These are phyloP conservation scores for Paracoccidioides lutzii DNA, from an alignment of 2,329 filamentous ascomycete species.

Conservation along the genomic window DNA sequence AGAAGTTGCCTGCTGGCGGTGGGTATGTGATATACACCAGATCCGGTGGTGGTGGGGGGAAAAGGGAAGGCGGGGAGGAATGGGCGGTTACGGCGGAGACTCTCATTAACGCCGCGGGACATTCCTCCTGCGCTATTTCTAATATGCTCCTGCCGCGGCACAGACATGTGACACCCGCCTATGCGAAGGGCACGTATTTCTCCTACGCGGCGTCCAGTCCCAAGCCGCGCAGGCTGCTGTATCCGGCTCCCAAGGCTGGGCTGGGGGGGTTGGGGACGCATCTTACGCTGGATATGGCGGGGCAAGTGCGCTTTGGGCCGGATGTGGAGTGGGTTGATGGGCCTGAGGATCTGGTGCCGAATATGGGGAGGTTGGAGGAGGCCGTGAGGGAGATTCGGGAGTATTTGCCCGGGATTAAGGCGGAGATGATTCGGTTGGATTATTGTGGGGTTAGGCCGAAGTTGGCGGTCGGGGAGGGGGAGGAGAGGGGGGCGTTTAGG, in stretches of 20 bases:
- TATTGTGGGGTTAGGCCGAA: conserved; percentile 92
- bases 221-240: conserved; percentile 60
- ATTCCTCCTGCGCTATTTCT: conserved; percentile 60
- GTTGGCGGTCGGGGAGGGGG: conserved; percentile 46
- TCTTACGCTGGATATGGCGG: conserved; percentile 76
- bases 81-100: conserved; percentile 57
- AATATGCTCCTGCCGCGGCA: conserved; percentile 58
- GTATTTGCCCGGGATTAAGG: conserved; percentile 66
- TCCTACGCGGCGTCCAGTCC: conserved; percentile 57
- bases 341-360: conserved; percentile 57
- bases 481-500: conserved; percentile 20
- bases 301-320: conserved; percentile 78
- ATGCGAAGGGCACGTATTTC: conserved; percentile 94
- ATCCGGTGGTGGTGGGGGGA: conserved; percentile 24
- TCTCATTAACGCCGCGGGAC: conserved; percentile 73
- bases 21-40: conserved; percentile 59
- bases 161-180: conserved; percentile 52
- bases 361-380: conserved; percentile 45
- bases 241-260: conserved; percentile 73
- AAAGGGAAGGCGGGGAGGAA: conserved; percentile 27
- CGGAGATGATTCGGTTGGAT: conserved; percentile 55
- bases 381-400: conserved; percentile 62
- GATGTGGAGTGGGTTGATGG: conserved; percentile 85
- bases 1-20: conserved; percentile 42
- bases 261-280: conserved; percentile 86